Evolutionary conservation across 441 rosid genomes (phyloP), one percentile per base, ranked within the genome.

Genomic region (Manihot esculenta): DNA sequence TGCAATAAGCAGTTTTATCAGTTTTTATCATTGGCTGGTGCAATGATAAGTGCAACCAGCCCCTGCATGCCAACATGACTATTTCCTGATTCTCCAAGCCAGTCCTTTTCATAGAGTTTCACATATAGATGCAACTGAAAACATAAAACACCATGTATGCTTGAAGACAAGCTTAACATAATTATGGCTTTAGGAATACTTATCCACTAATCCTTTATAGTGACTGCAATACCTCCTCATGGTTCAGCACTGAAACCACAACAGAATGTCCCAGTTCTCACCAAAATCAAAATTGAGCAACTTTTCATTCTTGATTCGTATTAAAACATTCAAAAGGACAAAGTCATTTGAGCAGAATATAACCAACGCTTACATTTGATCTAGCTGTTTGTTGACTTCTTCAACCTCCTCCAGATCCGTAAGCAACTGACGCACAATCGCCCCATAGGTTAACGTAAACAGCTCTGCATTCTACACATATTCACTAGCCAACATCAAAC

Each of bases 311-410:
- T 12, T 21, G 21, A 67, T 24, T 21, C 3, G 50, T 42, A 18
- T 13, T 68, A 27, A 38, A 13, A 53, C 0, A n/a, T 33, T 23
- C 12, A 26, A 55, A 41, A 17, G 24, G 15, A 48, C 67, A 20
- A 10, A 11, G 66, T 51, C 35, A 62, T 18, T 12, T 10, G 2
- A 13, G 61, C 47, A 55, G 26, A 58, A 33, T 21, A 62, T 50
- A 18, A 14, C 17, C 30, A 18, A 23, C 27, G 69, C 72, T 23
- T 82, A 94, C 98, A 94, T 94, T 80, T 88, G 99, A 86, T 94
- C 99, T 55, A 94, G 97, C 83, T 92, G 97, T 76, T 92, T 90
- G 89, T 92, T 92, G 72, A 94, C 98, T 80, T 94, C 97, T 48
- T 94, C 96, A 38, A 90, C 96, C 75, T 92, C 99, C 83, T 94